These are phyloP conservation scores for Sporothrix brunneoviolacea DNA, from an alignment of 2,329 filamentous ascomycete genomes.

Conservation along the genomic window DNA sequence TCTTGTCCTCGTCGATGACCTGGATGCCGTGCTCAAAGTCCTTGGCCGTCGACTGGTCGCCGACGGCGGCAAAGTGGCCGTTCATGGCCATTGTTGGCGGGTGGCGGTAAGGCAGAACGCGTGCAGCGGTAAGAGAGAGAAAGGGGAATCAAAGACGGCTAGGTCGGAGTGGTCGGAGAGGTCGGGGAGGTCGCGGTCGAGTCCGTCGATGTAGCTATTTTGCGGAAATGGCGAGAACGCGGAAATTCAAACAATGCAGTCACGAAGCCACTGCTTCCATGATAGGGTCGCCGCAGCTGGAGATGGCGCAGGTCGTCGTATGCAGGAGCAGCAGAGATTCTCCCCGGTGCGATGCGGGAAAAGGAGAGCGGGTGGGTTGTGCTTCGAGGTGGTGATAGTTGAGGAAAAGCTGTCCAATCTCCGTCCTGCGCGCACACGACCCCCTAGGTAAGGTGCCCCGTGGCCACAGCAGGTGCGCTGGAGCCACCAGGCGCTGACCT, in stretches of 20 bases:
- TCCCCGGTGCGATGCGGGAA: background rate
- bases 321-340: background rate
- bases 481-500: background rate
- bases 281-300: background rate
- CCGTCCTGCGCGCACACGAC: background rate
- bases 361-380: no score
- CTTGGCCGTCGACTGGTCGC: slow-evolving; percentile 55
- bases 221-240: background rate
- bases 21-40: slow-evolving; percentile 91
- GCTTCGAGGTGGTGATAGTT: no score
- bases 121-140: background rate
- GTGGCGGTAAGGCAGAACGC: background rate
- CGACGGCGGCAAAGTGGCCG: slow-evolving; percentile 71
- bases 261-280: slow-evolving; percentile 8
- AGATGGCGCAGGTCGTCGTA: background rate
- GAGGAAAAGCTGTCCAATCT: slow-evolving; percentile 1
- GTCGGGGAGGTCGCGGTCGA: background rate
- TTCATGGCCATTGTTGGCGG: slow-evolving; percentile 59
- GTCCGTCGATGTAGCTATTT: background rate
- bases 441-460: slow-evolving; percentile 4
- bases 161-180: background rate
- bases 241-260: background rate
- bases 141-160: background rate
- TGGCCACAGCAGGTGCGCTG: slow-evolving; percentile 2
- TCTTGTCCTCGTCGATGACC: slow-evolving; percentile 92